Evolutionary conservation across 345 rosid species (phyloP), one percentile per base, ranked within the genome.

Genomic region (Boechera divaricarpa): DNA sequence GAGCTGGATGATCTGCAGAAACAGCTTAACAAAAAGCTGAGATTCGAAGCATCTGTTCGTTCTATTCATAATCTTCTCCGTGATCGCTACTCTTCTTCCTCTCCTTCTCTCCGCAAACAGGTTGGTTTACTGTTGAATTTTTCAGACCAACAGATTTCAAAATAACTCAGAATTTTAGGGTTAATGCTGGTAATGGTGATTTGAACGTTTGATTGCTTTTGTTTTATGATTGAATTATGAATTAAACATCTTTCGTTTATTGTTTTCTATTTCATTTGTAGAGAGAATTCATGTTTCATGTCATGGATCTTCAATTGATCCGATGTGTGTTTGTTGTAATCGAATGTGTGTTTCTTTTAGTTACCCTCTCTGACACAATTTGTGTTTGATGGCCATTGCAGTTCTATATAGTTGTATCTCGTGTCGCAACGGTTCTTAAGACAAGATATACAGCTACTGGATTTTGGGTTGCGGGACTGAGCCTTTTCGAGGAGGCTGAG

Each of bases 391-490:
- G 49, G 10, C 10, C 24, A 52, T 70, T 77, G 63, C 77, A 94
- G 98, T 89, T 94, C 48, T 92, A 83, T 74, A 55, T 82, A 32
- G 94, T 79, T 63, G 87, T 92, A 8, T 94, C 95, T 75, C 91
- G 98, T 69, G 97, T 87, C 4, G 93, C 91, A 6, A 92, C 97
- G 6, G 80, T 92, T 68, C 82, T 94, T 4, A 92, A 87, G 84
- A 87, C 97, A 0, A 88, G 97, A 73, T 83, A 92, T 67, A 94
- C 97, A 10, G 88, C 89, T 28, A 90, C 97, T 9, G 97, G 97
- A 3, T 94, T 94, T 82, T 90, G 98, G 97, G 85, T 79, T 32
- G 91, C 94, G 0, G 97, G 97, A 0, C 76, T 92, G 26, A 84
- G 83, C 15, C 90, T 92, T 65, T 89, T 94, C 65, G 87, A 88